A percentile compares a stretch with the other conserved stretches of the same genome.
Conservation (phyloP, 2,329 filamentous ascomycete species). For the Hymenoscyphus fraxineus region DNA sequence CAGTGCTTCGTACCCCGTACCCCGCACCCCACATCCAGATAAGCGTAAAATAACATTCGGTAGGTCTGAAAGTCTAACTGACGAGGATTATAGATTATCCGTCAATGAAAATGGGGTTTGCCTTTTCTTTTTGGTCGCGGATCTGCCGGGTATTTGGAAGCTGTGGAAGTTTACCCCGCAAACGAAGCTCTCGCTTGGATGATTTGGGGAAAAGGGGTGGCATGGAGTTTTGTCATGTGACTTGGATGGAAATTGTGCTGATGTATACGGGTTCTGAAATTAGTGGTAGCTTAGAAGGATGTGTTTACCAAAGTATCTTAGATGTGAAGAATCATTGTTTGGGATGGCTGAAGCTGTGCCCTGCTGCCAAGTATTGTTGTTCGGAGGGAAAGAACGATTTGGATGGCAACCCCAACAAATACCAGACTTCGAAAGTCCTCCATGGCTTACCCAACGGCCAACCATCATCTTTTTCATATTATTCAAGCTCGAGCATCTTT, state of each 20-base stretch:
- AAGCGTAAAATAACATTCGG: background rate
- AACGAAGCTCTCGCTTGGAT: background rate
- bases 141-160: background rate
- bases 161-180: background rate
- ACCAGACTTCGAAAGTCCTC: no score
- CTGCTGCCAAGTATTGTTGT: background rate
- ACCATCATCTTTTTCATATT: no score
- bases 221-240: background rate
- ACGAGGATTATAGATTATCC: background rate
- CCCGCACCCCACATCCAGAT: constrained; percentile 1
- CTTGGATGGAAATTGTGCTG: background rate
- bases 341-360: background rate
- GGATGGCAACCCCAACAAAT: no score
- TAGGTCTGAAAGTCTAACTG: background rate
- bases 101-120: background rate
- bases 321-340: no score
- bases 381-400: background rate
- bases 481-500: no score
- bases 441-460: no score
- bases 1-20: background rate
- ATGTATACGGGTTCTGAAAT: background rate
- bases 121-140: background rate
- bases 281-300: background rate
- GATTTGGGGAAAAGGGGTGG: background rate
- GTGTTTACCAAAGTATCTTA: background rate